Base-by-base conservation (phyloP, 768 basidiomycete genomes). In the Termitomyces sp. region DNA sequence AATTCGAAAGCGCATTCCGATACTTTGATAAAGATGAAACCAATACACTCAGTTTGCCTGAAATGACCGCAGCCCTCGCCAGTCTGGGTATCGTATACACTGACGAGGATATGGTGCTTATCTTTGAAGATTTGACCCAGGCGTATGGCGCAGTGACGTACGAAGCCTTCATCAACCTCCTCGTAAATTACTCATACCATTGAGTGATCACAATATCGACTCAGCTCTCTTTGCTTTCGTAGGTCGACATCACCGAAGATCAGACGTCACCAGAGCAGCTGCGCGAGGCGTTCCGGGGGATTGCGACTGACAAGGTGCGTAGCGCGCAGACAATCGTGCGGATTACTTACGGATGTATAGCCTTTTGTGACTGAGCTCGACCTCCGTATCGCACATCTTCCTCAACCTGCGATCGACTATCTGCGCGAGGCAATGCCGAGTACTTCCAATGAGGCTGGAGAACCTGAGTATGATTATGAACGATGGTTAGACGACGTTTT, bases 181-280 rank as follows among this genome's bases (percentile, higher is more conserved):
- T 99, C 72, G 95, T 95, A 66, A 44, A 78, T 62, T 41, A 14
- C 44, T 21, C n/a, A 38, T 38, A n/a, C 12, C 37, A 45, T 24
- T 44, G 17, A 56, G 43, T 53, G 48, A 43, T 32, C 12, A 52
- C 40, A 59, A 30, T 24, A 34, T 35, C 57, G 24, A 28, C 7
- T 54, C n/a, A n/a, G n/a, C n/a, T 37, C 12, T 7, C 32, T 17
- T 38, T 12, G 24, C 45, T 21, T 47, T 21, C 30, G 30, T 60
- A 98, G 95, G 92, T 96, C 51, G 93, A 93, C 26, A 94, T 97
- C 58, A 94, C 84, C 28, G 95, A 98, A 72, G 97, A 99, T 66
- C 92, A 97, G 54, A 93, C 92, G 3, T 89, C 94, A 3, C 82
- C 88, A 0, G 93, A 94, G 40, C 96, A 98, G 65, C 79, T 99